phyloP scores from a whole-genome alignment of 164 flowering plant genomes.

The Amborella trichopoda region DNA sequence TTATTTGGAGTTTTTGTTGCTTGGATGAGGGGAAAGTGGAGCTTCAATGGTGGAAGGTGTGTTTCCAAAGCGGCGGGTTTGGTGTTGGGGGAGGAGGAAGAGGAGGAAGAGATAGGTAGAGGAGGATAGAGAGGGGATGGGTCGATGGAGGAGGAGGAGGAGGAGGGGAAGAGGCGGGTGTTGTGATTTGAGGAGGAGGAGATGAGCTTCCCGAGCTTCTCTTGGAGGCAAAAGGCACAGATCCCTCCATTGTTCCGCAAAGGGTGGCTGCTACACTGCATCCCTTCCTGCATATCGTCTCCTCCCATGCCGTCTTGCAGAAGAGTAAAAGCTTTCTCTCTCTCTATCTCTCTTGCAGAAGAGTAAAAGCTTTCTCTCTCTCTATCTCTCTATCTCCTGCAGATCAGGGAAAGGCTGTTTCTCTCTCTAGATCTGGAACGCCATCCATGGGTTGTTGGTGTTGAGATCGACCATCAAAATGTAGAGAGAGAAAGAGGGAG shows the following conservation, averaged over 20 bases:
- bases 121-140: constrained; percentile 20
- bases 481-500: constrained; percentile 1
- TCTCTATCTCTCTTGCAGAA: background rate
- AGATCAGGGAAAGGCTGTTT: background rate
- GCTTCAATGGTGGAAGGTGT: background rate
- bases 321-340: no score
- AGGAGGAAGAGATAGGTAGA: constrained; percentile 12
- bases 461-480: background rate
- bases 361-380: background rate
- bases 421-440: background rate
- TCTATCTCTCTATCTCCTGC: background rate
- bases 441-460: background rate
- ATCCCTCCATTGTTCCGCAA: constrained; percentile 75
- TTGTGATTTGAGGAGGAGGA: constrained; percentile 21
- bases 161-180: background rate
- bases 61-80: constrained; percentile 25
- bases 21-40: background rate
- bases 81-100: constrained; percentile 33
- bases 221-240: constrained; percentile 82
- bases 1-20: no score
- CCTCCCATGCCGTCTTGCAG: constrained; percentile 11
- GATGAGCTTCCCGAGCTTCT: constrained; percentile 75
- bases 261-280: constrained; percentile 75
- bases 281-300: constrained; percentile 40
- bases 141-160: constrained; percentile 1